Evolutionary conservation across 768 basidiomycete species (phyloP), one percentile per base, ranked within the genome.

Genomic region (Chiua virens): DNA sequence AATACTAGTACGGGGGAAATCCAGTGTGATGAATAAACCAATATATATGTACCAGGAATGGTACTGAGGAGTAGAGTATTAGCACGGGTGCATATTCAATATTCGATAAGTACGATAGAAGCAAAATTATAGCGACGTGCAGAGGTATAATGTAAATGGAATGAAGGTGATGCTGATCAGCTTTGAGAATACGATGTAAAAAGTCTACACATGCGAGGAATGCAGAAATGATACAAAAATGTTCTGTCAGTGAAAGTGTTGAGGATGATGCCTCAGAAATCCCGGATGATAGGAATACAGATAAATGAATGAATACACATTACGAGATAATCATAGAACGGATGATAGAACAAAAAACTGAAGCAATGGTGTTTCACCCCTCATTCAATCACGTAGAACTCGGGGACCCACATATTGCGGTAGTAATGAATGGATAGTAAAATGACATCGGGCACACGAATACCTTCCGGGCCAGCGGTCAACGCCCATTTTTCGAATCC

Each of bases 341-440:
- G 8, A 22, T 17, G 37, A 5, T 28, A 28, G 27, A 28, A 22
- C 1, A 14, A 15, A 21, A 9, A 13, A 28, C 18, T 8, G 15
- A 39, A 0, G 8, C 8, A 27, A 20, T 20, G 13, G 23, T 5
- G 18, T 25, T 15, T 17, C 4, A n/a, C 10, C 41, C 53, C 39
- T 63, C 54, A 64, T 34, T 57, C 53, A 4, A 62, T 53, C 52
- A 67, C 58, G 36, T 68, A 66, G 45, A 67, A 36, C 32, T 67
- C 66, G 27, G 66, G 66, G 4, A 67, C 41, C 66, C 66, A 67
- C 6, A 52, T 35, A n/a, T 55, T 58, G n/a, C 50, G 48, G 42
- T 68, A 68, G 42, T 66, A 62, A 49, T 67, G 67, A 3, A 60
- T 27, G 25, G 61, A 59, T 1, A 68, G 34, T 11, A 67, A 36